phyloP scores from a whole-genome alignment of 2,329 filamentous ascomycete species.

The Shiraia bambusicola region DNA sequence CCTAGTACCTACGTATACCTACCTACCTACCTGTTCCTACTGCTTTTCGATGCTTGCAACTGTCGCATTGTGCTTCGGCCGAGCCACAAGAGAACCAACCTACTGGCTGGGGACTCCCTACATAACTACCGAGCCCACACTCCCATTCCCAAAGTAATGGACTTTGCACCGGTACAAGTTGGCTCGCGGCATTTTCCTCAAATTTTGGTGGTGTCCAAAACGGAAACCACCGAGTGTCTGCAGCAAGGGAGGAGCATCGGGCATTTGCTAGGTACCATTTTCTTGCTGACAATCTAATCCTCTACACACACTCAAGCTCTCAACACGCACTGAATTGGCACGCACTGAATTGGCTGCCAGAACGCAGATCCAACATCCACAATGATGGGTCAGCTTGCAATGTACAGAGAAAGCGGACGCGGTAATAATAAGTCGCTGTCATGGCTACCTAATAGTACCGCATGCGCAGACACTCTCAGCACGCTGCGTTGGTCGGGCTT shows the following conservation, averaged over 20 bases:
- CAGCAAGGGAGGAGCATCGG: not conserved
- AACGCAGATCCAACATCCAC: constrained; percentile 1
- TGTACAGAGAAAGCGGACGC: not conserved
- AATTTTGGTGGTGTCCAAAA: not conserved
- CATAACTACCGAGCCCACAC: constrained; percentile 20
- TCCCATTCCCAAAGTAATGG: constrained; percentile 8
- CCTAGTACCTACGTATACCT: too few species aligned
- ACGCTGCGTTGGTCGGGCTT: constrained; percentile 15
- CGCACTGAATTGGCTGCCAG: not conserved
- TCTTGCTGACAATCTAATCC: not conserved
- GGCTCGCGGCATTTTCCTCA: constrained; percentile 16
- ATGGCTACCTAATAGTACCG: constrained; percentile 5
- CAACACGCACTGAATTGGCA: not conserved
- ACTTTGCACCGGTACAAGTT: constrained; percentile 16
- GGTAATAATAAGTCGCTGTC: not conserved
- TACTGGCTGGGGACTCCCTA: constrained; percentile 10
- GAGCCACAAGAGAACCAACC: constrained; percentile 12
- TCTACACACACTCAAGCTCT: not conserved
- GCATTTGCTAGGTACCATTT: not conserved
- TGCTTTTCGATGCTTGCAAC: constrained; percentile 5
- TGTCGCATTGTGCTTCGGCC: constrained; percentile 22
- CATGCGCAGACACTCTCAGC: constrained; percentile 14
- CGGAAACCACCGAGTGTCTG: constrained; percentile 10
- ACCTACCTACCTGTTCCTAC: too few species aligned
- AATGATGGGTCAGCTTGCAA: not conserved